Base-by-base conservation (phyloP, 1,284 basidiomycete species). In the Malassezia obtusa region DNA sequence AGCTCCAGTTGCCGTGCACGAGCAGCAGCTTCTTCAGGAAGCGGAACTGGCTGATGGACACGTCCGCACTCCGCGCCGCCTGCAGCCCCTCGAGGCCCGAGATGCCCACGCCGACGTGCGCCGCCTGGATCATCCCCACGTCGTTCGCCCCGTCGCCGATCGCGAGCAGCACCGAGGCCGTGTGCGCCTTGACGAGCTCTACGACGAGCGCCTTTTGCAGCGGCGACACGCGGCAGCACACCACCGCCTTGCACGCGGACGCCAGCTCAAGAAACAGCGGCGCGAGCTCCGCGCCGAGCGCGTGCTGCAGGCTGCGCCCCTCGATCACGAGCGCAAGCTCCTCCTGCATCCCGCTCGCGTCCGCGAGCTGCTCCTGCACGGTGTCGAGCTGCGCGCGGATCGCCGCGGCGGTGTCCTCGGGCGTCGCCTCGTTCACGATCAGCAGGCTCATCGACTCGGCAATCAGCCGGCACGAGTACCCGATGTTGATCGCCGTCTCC, bases 401-500 rank as follows among this genome's bases (percentile, higher is more conserved):
- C 68, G 92, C 88, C 28, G 91, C 86, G 52, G 84, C 79, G 0
- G 91, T 95, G 38, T 84, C 89, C 32, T 82, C 81, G 15, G 84
- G 79, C 19, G 80, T 88, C 58, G 87, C 86, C 71, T 98, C 92
- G 67, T 98, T 98, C 57, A 98, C 84, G 73, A 82, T 53, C 64
- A 90, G 90, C 77, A 98, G 67, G 73, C 94, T 96, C 94, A 98
- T 99, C 14, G 88, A 90, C 77, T 98, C 94, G 2, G 89, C 90
- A 57, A 98, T 96, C 60, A 98, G 76, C 57, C 89, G 82, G 77
- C 92, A 98, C 1, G 89, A 91, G 80, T 98, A 84, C 45, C 94
- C 94, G 61, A 99, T 98, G 69, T 98, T 98, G 77, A 98, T 96
- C 12, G 94, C 94, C 2, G 94, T 99, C 76, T 99, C 94, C 77